Evolutionary conservation across 768 basidiomycete species (phyloP).

Genomic region (Lenzites betulinus): DNA sequence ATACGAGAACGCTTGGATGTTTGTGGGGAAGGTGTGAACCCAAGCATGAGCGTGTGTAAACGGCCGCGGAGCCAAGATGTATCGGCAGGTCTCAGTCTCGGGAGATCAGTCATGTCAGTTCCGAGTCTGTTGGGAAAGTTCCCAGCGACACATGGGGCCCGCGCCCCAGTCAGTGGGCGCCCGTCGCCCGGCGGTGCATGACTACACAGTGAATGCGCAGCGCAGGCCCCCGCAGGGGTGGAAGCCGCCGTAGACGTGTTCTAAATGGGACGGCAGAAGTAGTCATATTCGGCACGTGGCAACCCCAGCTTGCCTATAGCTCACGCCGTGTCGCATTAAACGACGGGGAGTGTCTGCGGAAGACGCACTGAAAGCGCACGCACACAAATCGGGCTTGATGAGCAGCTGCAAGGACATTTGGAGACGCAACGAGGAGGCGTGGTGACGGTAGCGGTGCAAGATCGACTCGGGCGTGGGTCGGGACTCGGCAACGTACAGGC

Average conservation of each 20-base stretch:
- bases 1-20: background rate
- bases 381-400: background rate
- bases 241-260: background rate
- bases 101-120: constrained; percentile 22
- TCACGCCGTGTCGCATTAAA: constrained; percentile 13
- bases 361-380: background rate
- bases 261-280: constrained; percentile 19
- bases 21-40: background rate
- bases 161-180: constrained; percentile 1
- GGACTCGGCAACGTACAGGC: background rate
- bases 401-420: constrained; percentile 6
- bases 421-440: background rate
- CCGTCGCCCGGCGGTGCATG: background rate
- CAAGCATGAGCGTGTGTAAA: background rate
- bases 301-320: constrained; percentile 9
- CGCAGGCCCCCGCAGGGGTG: background rate
- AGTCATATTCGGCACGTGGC: constrained; percentile 23
- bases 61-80: background rate
- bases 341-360: background rate
- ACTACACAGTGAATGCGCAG: no score
- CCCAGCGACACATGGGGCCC: constrained; percentile 15
- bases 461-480: background rate
- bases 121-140: constrained; percentile 20
- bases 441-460: constrained; percentile 3
- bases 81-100: constrained; percentile 8